These are phyloP conservation scores for Cyberlindnera mycetangii DNA, from an alignment of 805 yeast species.

Conservation along the genomic window DNA sequence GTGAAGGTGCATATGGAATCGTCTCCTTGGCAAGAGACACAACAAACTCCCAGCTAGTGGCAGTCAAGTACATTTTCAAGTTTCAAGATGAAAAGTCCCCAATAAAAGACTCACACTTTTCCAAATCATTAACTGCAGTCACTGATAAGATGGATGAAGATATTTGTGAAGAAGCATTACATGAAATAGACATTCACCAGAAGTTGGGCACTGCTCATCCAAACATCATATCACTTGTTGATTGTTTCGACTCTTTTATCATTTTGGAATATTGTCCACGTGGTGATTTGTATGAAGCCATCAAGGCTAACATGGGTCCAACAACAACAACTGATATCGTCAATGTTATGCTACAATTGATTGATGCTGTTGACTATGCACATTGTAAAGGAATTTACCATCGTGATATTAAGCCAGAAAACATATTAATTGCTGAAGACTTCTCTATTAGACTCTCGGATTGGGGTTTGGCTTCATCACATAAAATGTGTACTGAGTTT, in stretches of 20 bases:
- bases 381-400: slow-evolving; percentile 74
- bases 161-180: slow-evolving; percentile 55
- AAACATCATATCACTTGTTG: slow-evolving; percentile 58
- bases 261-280: slow-evolving; percentile 82
- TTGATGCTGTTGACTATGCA: slow-evolving; percentile 74
- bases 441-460: slow-evolving; percentile 66
- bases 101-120: slow-evolving; percentile 26
- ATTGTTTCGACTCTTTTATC: slow-evolving; percentile 64
- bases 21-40: slow-evolving; percentile 83
- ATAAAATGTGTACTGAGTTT: slow-evolving; percentile 59
- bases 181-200: slow-evolving; percentile 64
- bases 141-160: slow-evolving; percentile 36
- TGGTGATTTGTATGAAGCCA: slow-evolving; percentile 84
- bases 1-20: slow-evolving; percentile 91
- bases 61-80: slow-evolving; percentile 80
- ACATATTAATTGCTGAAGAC: slow-evolving; percentile 53
- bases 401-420: slow-evolving; percentile 79
- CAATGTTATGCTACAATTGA: slow-evolving; percentile 55
- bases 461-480: slow-evolving; percentile 67
- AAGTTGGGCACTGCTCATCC: slow-evolving; percentile 52
- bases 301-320: slow-evolving; percentile 60
- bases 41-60: slow-evolving; percentile 54
- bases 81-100: slow-evolving; percentile 38
- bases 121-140: slow-evolving; percentile 30
- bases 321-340: slow-evolving; percentile 42